These are phyloP conservation scores for Plasmodium blacklocki DNA, from an alignment of 169 alveolate genomes.

Conservation along the genomic window DNA sequence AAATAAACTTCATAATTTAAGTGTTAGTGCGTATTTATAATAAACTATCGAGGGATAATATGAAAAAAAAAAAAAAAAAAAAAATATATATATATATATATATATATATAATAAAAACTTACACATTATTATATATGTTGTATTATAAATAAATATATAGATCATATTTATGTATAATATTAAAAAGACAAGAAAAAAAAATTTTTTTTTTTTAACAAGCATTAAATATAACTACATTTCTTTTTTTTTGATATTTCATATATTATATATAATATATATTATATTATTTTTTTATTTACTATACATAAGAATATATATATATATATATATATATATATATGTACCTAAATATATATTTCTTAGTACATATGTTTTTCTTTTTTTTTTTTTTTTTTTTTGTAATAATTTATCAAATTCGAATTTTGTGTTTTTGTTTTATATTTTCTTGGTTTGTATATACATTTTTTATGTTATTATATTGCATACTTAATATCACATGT, in stretches of 20 bases:
- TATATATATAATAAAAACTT: neutral
- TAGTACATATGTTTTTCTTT: neutral
- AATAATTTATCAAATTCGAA: slow-evolving; percentile 14
- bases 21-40: slow-evolving; percentile 46
- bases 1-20: slow-evolving; percentile 31
- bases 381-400: neutral
- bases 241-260: neutral
- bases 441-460: neutral
- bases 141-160: neutral
- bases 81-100: too few relatives aligned
- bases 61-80: neutral
- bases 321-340: slow-evolving; percentile 8
- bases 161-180: neutral
- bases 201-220: neutral
- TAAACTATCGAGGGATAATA: neutral
- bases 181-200: neutral
- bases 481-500: slow-evolving; percentile 31
- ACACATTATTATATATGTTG: neutral
- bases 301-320: neutral
- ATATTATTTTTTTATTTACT: neutral
- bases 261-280: neutral
- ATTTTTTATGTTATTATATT: slow-evolving; percentile 60
- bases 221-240: neutral
- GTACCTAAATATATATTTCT: neutral
- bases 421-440: neutral